Evolutionary conservation across 768 basidiomycete genomes (phyloP).

Genomic region (Boletus pseudopeckii): DNA sequence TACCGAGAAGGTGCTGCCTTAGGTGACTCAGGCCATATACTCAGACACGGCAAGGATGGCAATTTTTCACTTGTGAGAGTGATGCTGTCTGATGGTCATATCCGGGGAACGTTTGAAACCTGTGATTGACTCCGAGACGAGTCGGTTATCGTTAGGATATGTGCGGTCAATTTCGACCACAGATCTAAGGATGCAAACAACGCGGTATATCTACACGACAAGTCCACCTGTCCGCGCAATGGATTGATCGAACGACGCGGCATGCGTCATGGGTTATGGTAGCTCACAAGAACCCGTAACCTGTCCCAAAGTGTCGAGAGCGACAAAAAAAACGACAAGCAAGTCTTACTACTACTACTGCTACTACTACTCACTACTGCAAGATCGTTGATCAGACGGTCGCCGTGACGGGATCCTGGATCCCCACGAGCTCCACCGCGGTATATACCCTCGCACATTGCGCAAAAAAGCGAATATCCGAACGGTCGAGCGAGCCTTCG

Average conservation of each 20-base stretch:
- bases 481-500: conserved; percentile 14
- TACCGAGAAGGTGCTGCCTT: no score
- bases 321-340: no score
- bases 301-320: not conserved
- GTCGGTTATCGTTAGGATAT: no score
- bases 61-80: no score
- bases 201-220: not conserved
- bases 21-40: no score
- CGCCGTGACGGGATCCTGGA: not conserved
- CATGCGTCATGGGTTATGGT: not conserved
- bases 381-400: conserved; percentile 1
- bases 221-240: not conserved
- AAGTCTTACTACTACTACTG: no score
- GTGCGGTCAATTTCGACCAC: not conserved
- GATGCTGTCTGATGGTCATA: no score
- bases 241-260: not conserved
- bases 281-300: not conserved
- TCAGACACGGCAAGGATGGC: no score
- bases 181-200: conserved; percentile 3
- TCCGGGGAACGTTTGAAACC: no score
- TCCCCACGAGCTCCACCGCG: conserved; percentile 14
- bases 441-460: conserved; percentile 9
- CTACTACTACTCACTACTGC: no score
- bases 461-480: conserved; percentile 17
- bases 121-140: no score